These are phyloP conservation scores for Aspergillus ochraceoroseus DNA, from an alignment of 2,329 filamentous ascomycete genomes.

Conservation along the genomic window DNA sequence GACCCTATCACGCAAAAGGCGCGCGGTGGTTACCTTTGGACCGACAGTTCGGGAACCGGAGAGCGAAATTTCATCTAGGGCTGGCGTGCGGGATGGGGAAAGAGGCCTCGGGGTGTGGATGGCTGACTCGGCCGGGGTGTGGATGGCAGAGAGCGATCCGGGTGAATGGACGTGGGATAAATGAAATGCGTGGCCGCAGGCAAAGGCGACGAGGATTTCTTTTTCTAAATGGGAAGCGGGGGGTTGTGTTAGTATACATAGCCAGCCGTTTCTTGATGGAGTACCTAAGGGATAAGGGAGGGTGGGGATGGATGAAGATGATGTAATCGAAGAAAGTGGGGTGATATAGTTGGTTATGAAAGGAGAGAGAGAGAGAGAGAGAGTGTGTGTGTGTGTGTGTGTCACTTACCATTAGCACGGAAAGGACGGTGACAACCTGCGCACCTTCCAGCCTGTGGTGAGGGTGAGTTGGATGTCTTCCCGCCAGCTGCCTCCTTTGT, in stretches of 20 bases:
- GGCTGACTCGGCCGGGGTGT: conserved; percentile 20
- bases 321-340: not conserved
- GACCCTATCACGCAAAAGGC: conserved; percentile 68
- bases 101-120: conserved; percentile 24
- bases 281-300: not conserved
- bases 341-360: too few species aligned
- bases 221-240: conserved; percentile 40
- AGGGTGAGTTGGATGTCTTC: conserved; percentile 13
- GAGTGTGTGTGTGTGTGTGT: too few species aligned
- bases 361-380: not conserved
- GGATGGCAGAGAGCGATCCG: conserved; percentile 22
- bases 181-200: conserved; percentile 66
- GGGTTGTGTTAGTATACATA: not conserved
- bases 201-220: conserved; percentile 60
- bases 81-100: conserved; percentile 16
- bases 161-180: conserved; percentile 55
- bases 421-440: conserved; percentile 40
- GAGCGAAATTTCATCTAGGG: conserved; percentile 26
- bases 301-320: not conserved
- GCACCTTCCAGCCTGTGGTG: conserved; percentile 30
- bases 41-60: conserved; percentile 59
- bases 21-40: conserved; percentile 80
- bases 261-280: not conserved
- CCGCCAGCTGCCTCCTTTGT: conserved; percentile 16
- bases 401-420: conserved; percentile 38